These are phyloP conservation scores for Fusarium citri DNA, from an alignment of 2,329 filamentous ascomycete species.

Conservation along the genomic window DNA sequence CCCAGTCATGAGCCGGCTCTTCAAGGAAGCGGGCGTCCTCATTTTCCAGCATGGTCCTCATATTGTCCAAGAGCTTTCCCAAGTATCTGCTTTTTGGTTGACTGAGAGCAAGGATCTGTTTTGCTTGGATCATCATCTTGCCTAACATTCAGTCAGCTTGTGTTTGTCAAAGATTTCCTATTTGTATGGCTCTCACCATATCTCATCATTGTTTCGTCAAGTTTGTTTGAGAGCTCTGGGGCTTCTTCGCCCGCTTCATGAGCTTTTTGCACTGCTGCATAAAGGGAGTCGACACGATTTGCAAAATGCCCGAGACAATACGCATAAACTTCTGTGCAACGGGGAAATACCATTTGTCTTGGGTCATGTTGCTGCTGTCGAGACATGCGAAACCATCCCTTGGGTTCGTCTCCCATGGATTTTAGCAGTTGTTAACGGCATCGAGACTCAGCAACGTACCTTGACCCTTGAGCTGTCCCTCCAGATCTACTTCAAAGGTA, in stretches of 20 bases:
- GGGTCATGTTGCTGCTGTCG: slow-evolving; percentile 4
- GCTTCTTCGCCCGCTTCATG: neutral
- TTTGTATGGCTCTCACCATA: neutral
- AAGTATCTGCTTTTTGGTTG: slow-evolving; percentile 11
- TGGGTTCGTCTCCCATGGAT: neutral
- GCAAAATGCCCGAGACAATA: neutral
- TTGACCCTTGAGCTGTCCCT: neutral
- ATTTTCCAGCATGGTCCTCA: neutral
- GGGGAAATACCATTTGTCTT: slow-evolving; percentile 10
- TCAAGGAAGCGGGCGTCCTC: slow-evolving; percentile 5
- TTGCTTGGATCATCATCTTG: neutral
- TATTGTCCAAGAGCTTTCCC: neutral
- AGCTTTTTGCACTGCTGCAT: neutral
- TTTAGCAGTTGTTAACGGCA: neutral
- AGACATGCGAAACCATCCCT: neutral
- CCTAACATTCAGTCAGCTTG: neutral
- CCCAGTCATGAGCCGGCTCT: slow-evolving; percentile 14
- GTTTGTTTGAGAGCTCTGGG: neutral
- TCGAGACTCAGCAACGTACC: neutral
- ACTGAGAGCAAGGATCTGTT: neutral
- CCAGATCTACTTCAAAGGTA: neutral
- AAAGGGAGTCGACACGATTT: neutral
- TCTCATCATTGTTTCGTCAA: neutral
- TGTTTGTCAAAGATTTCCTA: neutral
- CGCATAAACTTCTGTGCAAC: neutral